Evolutionary conservation across 148 eudicot species (phyloP), one percentile per base, ranked within the genome.

Genomic region (Camellia lanceoleosa): DNA sequence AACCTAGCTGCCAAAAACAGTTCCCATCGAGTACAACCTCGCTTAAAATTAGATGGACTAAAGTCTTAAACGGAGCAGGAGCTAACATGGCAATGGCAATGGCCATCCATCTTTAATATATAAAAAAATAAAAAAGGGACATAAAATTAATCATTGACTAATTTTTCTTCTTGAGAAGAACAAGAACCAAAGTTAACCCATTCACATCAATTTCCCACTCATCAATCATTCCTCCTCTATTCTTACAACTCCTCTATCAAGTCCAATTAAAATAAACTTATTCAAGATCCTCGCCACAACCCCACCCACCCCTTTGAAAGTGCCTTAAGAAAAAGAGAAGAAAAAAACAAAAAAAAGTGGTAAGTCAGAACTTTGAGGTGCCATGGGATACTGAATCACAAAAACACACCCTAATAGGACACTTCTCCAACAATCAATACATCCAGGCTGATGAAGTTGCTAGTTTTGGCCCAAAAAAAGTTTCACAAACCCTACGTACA

Each of bases 361-460:
- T 41, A 49, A 71, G 58, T 47, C 58, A 47, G 15, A 47, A 12
- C 55, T 49, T 71, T 56, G 19, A 71, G 30, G 20, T 71, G 74
- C 74, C 41, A 71, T 71, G 41, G 58, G 58, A 47, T 49, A n/a
- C 7, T 49, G 16, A 71, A 71, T 47, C 56, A 49, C 9, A 71
- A 47, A 71, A 19, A 18, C 5, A 9, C 20, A 62, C 51, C 66
- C 38, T 15, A 42, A 56, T 41, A 16, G 67, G 78, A 66, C 66
- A 58, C 42, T 11, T 59, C 52, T 74, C 43, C 20, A 5, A 41
- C 60, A 73, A 1, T 54, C 19, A 9, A 20, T 23, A 54, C 20
- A 52, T 69, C 62, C 44, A 0, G 11, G 51, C 51, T 42, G 72
- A 68, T 73, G 61, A 54, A 73, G 76, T 56, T 55, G 64, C 77